Conservation (phyloP, 257 asterid species). For the Hygrophila difformis region DNA sequence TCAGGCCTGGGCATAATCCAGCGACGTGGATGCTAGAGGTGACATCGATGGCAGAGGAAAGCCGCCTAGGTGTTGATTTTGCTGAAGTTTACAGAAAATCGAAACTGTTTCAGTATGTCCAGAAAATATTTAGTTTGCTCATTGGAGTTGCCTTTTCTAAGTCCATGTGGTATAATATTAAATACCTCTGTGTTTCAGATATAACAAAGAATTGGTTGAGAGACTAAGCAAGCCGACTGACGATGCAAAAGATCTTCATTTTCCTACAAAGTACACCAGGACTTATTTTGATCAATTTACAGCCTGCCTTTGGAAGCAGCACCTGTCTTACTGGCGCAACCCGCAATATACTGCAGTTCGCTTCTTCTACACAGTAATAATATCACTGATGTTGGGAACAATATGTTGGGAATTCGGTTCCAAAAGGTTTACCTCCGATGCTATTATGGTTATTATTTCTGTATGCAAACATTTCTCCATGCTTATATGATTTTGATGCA, state of each 20-base stretch:
- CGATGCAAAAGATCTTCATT: slow-evolving; percentile 64
- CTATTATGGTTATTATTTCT: neutral
- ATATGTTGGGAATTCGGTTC: slow-evolving; percentile 95
- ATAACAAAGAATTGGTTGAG: slow-evolving; percentile 59
- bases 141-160: slow-evolving; percentile 5
- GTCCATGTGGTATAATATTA: slow-evolving; percentile 4
- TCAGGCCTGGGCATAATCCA: slow-evolving; percentile 81
- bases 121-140: neutral
- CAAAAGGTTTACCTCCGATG: slow-evolving; percentile 41
- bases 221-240: slow-evolving; percentile 64
- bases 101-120: slow-evolving; percentile 53
- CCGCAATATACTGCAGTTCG: slow-evolving; percentile 97
- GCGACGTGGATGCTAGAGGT: slow-evolving; percentile 96
- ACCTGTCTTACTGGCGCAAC: slow-evolving; percentile 93
- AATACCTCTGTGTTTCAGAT: slow-evolving; percentile 33
- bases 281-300: slow-evolving; percentile 53
- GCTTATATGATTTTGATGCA: slow-evolving; percentile 15
- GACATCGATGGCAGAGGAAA: slow-evolving; percentile 72
- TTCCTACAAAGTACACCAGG: slow-evolving; percentile 70
- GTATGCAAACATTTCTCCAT: neutral
- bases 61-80: slow-evolving; percentile 76
- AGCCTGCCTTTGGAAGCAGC: slow-evolving; percentile 93
- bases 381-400: slow-evolving; percentile 84
- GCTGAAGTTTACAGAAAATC: slow-evolving; percentile 79
- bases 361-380: slow-evolving; percentile 77